Evolutionary conservation across 2,329 filamentous ascomycete species (phyloP).

Genomic region (Aureobasidium pullulans): DNA sequence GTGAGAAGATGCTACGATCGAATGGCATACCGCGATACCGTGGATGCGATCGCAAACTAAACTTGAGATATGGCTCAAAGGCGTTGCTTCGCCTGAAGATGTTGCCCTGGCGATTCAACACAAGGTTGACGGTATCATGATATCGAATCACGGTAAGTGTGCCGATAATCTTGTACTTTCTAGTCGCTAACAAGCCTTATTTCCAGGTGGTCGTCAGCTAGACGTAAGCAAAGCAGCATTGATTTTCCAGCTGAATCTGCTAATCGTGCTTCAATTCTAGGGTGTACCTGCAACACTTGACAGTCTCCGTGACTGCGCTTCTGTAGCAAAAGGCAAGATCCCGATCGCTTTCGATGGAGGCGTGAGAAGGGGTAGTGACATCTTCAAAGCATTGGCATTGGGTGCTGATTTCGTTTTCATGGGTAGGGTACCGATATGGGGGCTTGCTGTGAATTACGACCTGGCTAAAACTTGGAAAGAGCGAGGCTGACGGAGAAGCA

Average conservation of each 20-base stretch:
- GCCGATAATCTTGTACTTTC: background rate
- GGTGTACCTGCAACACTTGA: constrained; percentile 47
- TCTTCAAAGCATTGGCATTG: constrained; percentile 50
- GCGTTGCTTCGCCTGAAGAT: constrained; percentile 31
- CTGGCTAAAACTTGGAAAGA: background rate
- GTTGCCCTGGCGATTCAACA: constrained; percentile 37
- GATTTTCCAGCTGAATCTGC: background rate
- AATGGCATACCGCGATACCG: constrained; percentile 39
- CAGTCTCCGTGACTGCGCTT: constrained; percentile 34
- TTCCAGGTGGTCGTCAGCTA: constrained; percentile 40
- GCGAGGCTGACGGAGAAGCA: constrained; percentile 16
- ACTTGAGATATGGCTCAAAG: constrained; percentile 44
- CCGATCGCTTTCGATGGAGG: constrained; percentile 56
- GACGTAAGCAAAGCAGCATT: constrained; percentile 30
- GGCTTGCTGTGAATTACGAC: constrained; percentile 32
- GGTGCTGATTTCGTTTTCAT: constrained; percentile 46
- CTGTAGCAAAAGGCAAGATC: constrained; percentile 39
- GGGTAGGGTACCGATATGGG: constrained; percentile 44
- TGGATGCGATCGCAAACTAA: constrained; percentile 43
- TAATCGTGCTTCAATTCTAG: background rate
- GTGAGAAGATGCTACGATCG: background rate
- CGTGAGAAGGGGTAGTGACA: constrained; percentile 48
- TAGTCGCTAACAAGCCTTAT: background rate
- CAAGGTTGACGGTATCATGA: constrained; percentile 36
- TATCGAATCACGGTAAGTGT: constrained; percentile 48